Evolutionary conservation across 1,284 basidiomycete species (phyloP), one percentile per base, ranked within the genome.

Genomic region (Ustilago crameri): DNA sequence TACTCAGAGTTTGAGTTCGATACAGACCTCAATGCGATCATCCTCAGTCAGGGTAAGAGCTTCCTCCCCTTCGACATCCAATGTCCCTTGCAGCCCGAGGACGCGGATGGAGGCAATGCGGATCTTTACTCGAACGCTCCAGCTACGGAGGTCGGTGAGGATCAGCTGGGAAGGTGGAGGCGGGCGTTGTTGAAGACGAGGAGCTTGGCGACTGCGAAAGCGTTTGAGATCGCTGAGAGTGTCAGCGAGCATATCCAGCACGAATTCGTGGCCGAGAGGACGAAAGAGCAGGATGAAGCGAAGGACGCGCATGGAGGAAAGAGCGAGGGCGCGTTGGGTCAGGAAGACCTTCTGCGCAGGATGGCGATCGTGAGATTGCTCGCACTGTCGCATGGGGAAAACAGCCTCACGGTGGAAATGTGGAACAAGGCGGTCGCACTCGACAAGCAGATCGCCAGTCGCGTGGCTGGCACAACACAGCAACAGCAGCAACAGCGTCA

Each of bases 1-100:
- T 94, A 88, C 83, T 91, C 89, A 75, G 80, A 81, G 26, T 93
- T 91, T 78, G 85, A 88, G 12, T 92, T 94, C 76, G 87, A 90
- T 26, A 92, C 91, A 1, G 91, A 93, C 74, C 85, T 92, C 20
- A 86, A 84, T 38, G 88, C 90, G 58, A 73, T 93, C 24, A 84
- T 92, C 0, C 81, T 91, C 7, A 87, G 87, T 47, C 87, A 90
- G 66, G 91, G 92, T 32, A 87, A 87, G 72, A 78, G 81, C 20
- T 76, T 85, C 51, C 57, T 82, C 37, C 77, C 84, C 2, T 82
- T 84, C 18, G 73, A 84, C 66, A 55, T 76, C 15, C 70, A 75
- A 38, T 56, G 72, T 46, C 71, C 71, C 5, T 37, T 75, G n/a
- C 37, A 48, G 34, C 42, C 58, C 5, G 18, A 24, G 10, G 44